Conservation (phyloP, 768 basidiomycete genomes). For the Termitomyces sp. region DNA sequence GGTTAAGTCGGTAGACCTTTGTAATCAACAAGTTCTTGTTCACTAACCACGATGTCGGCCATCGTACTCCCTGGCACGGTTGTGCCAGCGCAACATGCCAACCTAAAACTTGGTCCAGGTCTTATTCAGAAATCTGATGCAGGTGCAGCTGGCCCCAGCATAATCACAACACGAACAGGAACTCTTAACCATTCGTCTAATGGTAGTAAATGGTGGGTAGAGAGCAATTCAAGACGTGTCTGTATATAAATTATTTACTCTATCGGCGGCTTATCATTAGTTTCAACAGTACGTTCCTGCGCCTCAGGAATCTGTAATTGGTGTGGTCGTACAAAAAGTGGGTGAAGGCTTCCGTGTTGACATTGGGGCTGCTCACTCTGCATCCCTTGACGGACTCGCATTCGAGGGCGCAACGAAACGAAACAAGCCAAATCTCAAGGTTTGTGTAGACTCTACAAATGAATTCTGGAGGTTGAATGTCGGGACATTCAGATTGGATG, state of each 20-base stretch:
- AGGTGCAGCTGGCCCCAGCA: constrained; percentile 25
- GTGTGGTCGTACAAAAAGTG: constrained; percentile 70
- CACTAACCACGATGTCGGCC: constrained; percentile 39
- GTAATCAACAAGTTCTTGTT: constrained; percentile 9
- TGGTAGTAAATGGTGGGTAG: constrained; percentile 83
- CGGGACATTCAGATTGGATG: constrained; percentile 65
- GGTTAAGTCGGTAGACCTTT: neutral
- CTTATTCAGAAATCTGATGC: constrained; percentile 44
- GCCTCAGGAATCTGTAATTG: constrained; percentile 84
- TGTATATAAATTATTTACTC: constrained; percentile 25
- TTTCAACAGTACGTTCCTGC: constrained; percentile 79
- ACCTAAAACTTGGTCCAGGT: constrained; percentile 85
- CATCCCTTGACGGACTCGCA: constrained; percentile 82
- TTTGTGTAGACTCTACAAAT: constrained; percentile 20
- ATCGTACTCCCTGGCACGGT: constrained; percentile 78
- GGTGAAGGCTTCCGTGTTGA: constrained; percentile 94
- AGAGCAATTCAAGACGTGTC: constrained; percentile 80
- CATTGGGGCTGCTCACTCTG: constrained; percentile 84
- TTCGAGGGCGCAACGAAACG: constrained; percentile 96
- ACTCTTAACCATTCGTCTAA: constrained; percentile 65
- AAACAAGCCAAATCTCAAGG: constrained; percentile 92
- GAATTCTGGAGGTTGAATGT: neutral
- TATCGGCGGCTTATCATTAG: constrained; percentile 3
- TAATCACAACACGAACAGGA: constrained; percentile 66
- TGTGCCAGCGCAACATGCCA: constrained; percentile 69